phyloP scores from a whole-genome alignment of 225 moss, liverwort and hornwort species.

The Physcomitrellopsis africana region DNA sequence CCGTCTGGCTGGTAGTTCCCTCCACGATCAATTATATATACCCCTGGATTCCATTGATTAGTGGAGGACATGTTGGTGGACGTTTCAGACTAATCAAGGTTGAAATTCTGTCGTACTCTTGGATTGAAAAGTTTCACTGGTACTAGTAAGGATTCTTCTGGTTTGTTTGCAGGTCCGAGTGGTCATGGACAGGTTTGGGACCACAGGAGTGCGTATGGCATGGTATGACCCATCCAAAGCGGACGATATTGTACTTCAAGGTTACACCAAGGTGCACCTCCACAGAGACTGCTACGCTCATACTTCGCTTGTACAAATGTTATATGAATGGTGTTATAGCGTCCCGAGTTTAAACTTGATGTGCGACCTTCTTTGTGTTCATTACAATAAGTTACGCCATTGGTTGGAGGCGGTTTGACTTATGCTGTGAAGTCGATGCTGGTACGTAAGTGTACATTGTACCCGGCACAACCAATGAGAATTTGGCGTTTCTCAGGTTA shows the following conservation, averaged over 20 bases:
- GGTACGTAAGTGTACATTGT: neutral
- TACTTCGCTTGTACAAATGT: neutral
- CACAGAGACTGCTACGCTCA: neutral
- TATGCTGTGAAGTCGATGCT: conserved; percentile 14
- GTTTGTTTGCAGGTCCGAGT: conserved; percentile 56
- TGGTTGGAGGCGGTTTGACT: neutral
- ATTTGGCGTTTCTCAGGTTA: conserved; percentile 4
- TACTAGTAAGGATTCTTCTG: conserved; percentile 5
- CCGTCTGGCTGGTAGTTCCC: conserved; percentile 69
- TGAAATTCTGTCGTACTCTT: neutral
- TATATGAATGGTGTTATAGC: neutral
- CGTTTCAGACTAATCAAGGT: neutral
- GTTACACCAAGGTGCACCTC: conserved; percentile 79
- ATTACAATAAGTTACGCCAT: too few species aligned
- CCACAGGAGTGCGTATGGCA: conserved; percentile 77
- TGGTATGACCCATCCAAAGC: conserved; percentile 73
- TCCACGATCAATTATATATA: conserved; percentile 19
- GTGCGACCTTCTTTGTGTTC: too few species aligned
- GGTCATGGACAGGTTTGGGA: conserved; percentile 83
- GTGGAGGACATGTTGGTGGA: conserved; percentile 18
- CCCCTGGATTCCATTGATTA: conserved; percentile 7
- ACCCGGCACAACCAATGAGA: neutral
- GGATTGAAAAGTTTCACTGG: neutral
- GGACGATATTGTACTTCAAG: conserved; percentile 74
- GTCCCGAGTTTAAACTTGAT: too few species aligned